phyloP scores from a whole-genome alignment of 352 stramenopile species.

The Phytophthora meadii region DNA sequence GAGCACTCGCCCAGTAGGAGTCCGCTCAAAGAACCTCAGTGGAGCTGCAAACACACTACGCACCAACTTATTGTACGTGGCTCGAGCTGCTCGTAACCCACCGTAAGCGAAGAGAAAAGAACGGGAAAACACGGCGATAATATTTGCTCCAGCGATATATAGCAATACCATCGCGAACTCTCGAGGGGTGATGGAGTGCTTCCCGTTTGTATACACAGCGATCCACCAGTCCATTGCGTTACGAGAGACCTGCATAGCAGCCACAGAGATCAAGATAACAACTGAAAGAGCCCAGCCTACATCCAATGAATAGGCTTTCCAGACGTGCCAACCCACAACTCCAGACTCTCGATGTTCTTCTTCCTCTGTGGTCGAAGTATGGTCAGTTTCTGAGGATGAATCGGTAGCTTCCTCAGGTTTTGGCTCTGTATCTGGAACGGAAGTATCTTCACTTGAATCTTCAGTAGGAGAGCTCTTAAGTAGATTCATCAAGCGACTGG shows the following conservation, averaged over 20 bases:
- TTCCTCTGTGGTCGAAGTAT: slow-evolving; percentile 14
- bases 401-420: neutral
- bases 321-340: slow-evolving; percentile 60
- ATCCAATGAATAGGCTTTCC: slow-evolving; percentile 60
- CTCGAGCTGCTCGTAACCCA: slow-evolving; percentile 69
- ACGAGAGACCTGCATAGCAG: slow-evolving; percentile 79
- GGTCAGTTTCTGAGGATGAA: neutral
- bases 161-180: slow-evolving; percentile 67
- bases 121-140: slow-evolving; percentile 69
- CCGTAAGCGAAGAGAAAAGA: slow-evolving; percentile 89
- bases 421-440: neutral
- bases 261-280: slow-evolving; percentile 57
- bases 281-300: slow-evolving; percentile 60
- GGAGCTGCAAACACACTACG: slow-evolving; percentile 60
- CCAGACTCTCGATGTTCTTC: slow-evolving; percentile 77
- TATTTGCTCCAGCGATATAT: slow-evolving; percentile 74
- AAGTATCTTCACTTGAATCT: neutral
- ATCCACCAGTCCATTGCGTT: slow-evolving; percentile 89
- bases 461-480: slow-evolving; percentile 18
- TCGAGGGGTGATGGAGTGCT: slow-evolving; percentile 54
- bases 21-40: slow-evolving; percentile 76
- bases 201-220: slow-evolving; percentile 75
- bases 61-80: slow-evolving; percentile 67
- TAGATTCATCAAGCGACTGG: slow-evolving; percentile 40
- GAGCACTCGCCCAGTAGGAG: slow-evolving; percentile 70